Evolutionary conservation across 208 protist genomes (phyloP), one percentile per base, ranked within the genome.

Genomic region (Tritrichomonas foetus): DNA sequence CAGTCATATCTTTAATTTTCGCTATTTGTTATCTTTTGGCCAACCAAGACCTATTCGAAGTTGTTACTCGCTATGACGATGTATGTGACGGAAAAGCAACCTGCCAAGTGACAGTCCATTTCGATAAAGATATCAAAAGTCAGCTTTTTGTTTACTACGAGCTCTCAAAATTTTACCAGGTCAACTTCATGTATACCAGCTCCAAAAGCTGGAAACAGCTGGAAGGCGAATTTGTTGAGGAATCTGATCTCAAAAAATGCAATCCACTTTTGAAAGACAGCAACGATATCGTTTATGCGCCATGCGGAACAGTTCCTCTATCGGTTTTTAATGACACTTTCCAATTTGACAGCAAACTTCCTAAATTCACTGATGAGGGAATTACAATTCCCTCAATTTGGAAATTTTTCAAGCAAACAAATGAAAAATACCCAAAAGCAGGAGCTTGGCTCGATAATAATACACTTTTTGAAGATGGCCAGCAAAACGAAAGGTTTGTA

Each of bases 241-340:
- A 57, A 53, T 27, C 41, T 3, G n/a, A 36, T 27, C 25, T 49
- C 8, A 47, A 30, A 0, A 8, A n/a, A n/a, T 89, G 78, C 30
- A 20, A 33, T n/a, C 47, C 78, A 39, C 8, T 53, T 8, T 20
- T 25, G 9, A 16, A 27, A 53, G 30, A 89, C 27, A 20, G 39
- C 1, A 89, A 25, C 2, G 41, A 9, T 5, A 3, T 3, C 5
- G 27, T 57, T 20, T 82, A 53, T 30, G 25, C 44, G 8, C 78
- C 78, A 53, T 89, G 78, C n/a, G 78, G 78, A 20, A 47, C 78
- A 33, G 47, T 89, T n/a, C 78, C 78, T 16, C 8, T 57, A 2
- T 89, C 78, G 2, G 22, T 89, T 39, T 89, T 89, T 30, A 89
- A 89, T 49, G 78, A 89, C n/a, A 53, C 78, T 39, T 89, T 39